A percentile compares a stretch with the other conserved stretches of the same genome.
Evolutionary conservation across 331 rosid species (phyloP).

Genomic region (Malus hybrid): DNA sequence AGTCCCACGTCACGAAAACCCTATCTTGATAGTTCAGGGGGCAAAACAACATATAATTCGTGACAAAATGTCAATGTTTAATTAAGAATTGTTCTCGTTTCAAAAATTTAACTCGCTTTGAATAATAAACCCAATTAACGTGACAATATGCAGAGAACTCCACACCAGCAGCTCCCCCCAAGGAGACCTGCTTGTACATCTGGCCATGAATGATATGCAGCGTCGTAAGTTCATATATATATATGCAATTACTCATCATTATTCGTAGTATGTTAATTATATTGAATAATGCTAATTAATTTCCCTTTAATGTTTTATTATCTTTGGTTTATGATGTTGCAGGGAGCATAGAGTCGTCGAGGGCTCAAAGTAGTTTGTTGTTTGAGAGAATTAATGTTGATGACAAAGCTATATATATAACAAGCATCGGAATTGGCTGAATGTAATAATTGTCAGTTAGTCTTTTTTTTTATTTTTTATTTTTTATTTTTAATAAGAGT

Average conservation of each 20-base stretch:
- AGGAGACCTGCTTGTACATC: constrained; percentile 85
- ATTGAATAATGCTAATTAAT: background rate
- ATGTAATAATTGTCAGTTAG: background rate
- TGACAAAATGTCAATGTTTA: background rate
- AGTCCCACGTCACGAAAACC: background rate
- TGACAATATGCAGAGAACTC: constrained; percentile 57
- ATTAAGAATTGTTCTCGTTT: too few species aligned
- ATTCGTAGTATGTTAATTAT: background rate
- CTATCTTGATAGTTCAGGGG: background rate
- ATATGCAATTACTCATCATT: background rate
- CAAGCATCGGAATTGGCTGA: background rate
- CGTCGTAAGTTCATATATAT: constrained; percentile 20
- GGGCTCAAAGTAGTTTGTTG: constrained; percentile 7
- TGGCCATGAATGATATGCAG: constrained; percentile 21
- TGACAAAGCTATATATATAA: background rate
- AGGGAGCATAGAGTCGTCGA: constrained; percentile 27
- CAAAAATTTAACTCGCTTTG: background rate
- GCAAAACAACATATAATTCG: background rate
- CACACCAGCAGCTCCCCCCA: constrained; percentile 87
- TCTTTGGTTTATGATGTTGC: constrained; percentile 15
- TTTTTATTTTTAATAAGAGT: background rate
- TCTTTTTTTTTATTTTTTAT: background rate
- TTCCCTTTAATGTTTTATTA: background rate
- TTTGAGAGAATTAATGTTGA: constrained; percentile 1
- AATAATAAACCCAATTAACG: background rate